phyloP scores from a whole-genome alignment of 805 yeast genomes.

The Teunomyces pallodes region DNA sequence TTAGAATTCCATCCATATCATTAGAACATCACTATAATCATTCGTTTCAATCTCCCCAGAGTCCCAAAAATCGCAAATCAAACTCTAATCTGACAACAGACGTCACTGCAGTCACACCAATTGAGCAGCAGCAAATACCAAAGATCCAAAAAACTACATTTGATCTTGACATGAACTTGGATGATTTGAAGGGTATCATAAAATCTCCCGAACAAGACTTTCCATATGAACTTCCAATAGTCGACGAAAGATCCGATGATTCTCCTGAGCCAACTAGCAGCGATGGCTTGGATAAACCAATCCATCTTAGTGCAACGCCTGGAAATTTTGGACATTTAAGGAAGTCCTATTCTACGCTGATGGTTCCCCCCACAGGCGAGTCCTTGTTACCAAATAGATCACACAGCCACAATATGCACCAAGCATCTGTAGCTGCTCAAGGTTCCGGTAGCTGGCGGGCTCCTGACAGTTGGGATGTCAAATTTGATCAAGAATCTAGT shows the following conservation, averaged over 20 bases:
- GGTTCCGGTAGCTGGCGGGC: constrained; percentile 37
- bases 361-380: background rate
- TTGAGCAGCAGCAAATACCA: constrained; percentile 7
- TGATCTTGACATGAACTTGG: constrained; percentile 47
- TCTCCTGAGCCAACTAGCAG: background rate
- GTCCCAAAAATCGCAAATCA: constrained; percentile 9
- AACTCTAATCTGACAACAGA: constrained; percentile 12
- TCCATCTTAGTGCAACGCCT: background rate
- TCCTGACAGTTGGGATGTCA: constrained; percentile 51
- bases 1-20: constrained; percentile 35
- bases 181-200: constrained; percentile 53
- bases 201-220: constrained; percentile 18
- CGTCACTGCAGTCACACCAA: constrained; percentile 5
- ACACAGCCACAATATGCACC: background rate
- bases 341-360: constrained; percentile 8
- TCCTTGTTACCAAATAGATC: background rate
- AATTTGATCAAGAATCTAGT: constrained; percentile 16
- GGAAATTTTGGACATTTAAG: background rate
- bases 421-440: background rate
- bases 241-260: background rate
- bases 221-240: background rate
- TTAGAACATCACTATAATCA: constrained; percentile 25
- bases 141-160: constrained; percentile 12
- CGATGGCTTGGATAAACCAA: background rate
- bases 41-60: constrained; percentile 6